Evolutionary conservation across 2,329 filamentous ascomycete species (phyloP), one percentile per base, ranked within the genome.

Genomic region (Stachybotrys chartarum): DNA sequence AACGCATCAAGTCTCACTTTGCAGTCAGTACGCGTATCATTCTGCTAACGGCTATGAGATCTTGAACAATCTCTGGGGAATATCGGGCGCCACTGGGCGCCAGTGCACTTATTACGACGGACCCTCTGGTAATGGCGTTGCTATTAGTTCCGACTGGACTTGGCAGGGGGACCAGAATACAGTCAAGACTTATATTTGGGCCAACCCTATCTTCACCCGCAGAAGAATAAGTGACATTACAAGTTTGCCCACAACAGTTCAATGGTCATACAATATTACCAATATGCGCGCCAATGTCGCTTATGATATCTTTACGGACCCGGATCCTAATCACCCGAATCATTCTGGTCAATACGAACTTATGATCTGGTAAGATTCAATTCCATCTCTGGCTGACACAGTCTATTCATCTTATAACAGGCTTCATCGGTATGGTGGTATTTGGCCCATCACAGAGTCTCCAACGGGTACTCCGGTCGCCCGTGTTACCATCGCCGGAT

Each of bases 241-340:
- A 7, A 65, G 62, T 49, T 68, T 77, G 55, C 67, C 66, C 10
- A 70, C 68, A 1, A 66, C 66, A 7, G 66, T 68, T 53, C 59
- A 63, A 18, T 75, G 71, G 68, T 57, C 70, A 39, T 83, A 84
- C 69, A 73, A 72, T 32, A 78, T 75, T 57, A 71, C 67, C 52
- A 64, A 70, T 54, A 66, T 84, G 51, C 70, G 81, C 39, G 80
- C 81, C 53, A 77, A 86, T 62, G 83, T 87, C 16, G 74, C 82
- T 14, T 86, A 84, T 63, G 82, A 86, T 64, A 68, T 86, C 52
- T 86, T 86, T 70, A 82, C 82, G 16, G 71, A 72, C 7, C 64
- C 68, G 31, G 73, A 77, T 47, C 59, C 59, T 17, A 57, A 65
- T 30, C 66, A 66, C 50, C 56, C 54, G 45, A 68, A 63, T 53